Conservation (phyloP, 331 rosid species). For the Erythrophleum ivorense region DNA sequence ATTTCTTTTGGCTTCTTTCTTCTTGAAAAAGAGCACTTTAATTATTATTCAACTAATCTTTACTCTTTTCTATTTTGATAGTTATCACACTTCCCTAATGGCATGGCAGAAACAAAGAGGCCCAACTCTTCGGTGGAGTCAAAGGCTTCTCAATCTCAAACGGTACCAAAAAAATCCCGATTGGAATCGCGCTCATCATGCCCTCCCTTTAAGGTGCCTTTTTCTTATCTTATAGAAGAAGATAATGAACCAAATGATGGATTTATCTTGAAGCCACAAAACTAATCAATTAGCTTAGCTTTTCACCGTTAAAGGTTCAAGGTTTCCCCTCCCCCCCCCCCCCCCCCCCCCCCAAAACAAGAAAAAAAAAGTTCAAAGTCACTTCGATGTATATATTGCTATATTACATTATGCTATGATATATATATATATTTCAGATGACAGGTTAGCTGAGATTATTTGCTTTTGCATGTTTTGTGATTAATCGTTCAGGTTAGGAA, state of each 20-base stretch:
- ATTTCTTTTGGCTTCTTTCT: constrained; percentile 31
- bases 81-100: constrained; percentile 51
- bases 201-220: constrained; percentile 81
- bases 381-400: no score
- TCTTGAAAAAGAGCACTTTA: constrained; percentile 41
- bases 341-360: no score
- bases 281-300: constrained; percentile 18
- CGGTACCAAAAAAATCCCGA: constrained; percentile 70
- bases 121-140: constrained; percentile 54
- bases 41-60: constrained; percentile 37
- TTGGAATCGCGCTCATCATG: constrained; percentile 57
- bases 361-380: neutral
- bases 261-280: constrained; percentile 26
- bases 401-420: neutral
- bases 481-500: constrained; percentile 70
- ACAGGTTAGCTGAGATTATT: neutral
- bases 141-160: constrained; percentile 54
- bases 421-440: neutral
- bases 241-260: constrained; percentile 23
- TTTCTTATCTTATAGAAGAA: constrained; percentile 10
- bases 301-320: constrained; percentile 15
- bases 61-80: constrained; percentile 37
- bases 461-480: neutral
- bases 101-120: constrained; percentile 64
- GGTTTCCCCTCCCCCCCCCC: neutral